Base-by-base conservation (phyloP, 1,284 basidiomycete species). In the Austroboletus olivaceoglutinosus region DNA sequence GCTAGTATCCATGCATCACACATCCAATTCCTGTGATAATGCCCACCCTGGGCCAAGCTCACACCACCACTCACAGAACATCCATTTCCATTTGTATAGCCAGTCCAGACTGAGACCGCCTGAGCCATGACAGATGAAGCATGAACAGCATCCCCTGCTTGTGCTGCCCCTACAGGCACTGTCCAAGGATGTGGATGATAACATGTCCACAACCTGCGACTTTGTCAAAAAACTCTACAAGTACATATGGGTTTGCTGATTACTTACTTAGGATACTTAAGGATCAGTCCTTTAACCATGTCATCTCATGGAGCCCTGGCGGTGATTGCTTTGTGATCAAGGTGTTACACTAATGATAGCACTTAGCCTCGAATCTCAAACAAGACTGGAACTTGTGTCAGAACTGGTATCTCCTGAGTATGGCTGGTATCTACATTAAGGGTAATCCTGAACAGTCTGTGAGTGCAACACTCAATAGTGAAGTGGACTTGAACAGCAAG, bases 221-320 rank as follows among this genome's bases (percentile, higher is more conserved):
- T 98, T 98, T 70, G 94, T 98, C 65, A 97, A 89, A 73, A 91
- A 91, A 70, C 75, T 98, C 15, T 96, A 90, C 85, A 92, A 90
- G 89, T 91, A 50, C 54, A 81, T 76, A 21, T 15, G 21, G 34
- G 6, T 42, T 51, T 54, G 29, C 58, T 31, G 40, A 41, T 50
- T 43, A 7, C 13, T 23, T 21, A 8, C 18, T 27, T n/a, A 92
- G 91, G 66, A 94, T 95, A 90, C 83, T 95, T 38, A 89, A 93
- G 66, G 91, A 94, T 65, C 78, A 80, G 30, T 71, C 81, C 1
- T 91, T 89, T 70, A 70, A 82, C 36, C 75, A 82, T 30, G 82
- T 93, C 55, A 90, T 98, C 8, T 88, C 84, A 1, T 98, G 95
- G 95, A 86, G 89, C 2, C 83, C 86, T 0, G 77, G 81, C 41